Conservation (phyloP, 306 rosid genomes). For the Albizia julibrissin region DNA sequence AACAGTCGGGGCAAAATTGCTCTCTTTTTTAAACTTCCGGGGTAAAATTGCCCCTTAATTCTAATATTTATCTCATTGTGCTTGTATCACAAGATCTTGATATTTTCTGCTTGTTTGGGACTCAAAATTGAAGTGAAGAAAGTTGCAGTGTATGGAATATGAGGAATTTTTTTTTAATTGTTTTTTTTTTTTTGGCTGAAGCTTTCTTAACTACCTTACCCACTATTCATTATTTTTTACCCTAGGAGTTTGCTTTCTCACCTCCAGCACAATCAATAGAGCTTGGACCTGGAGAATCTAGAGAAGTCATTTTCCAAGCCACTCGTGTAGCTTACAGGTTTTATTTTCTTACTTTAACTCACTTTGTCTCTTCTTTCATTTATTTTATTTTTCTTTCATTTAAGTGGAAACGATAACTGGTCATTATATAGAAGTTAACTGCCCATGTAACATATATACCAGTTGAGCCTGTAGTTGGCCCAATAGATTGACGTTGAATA, state of each 20-base stretch:
- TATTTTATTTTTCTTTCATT: slow-evolving; percentile 24
- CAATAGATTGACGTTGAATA: slow-evolving; percentile 24
- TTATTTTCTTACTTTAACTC: slow-evolving; percentile 35
- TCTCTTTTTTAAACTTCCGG: no score
- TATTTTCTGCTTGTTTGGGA: slow-evolving; percentile 24
- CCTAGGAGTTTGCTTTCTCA: slow-evolving; percentile 89
- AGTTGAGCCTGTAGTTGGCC: slow-evolving; percentile 23
- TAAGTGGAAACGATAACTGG: slow-evolving; percentile 7
- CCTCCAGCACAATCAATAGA: slow-evolving; percentile 92
- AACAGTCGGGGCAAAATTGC: no score
- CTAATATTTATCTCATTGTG: slow-evolving; percentile 1
- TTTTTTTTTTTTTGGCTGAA: slow-evolving; percentile 9
- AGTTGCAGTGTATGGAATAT: slow-evolving; percentile 24
- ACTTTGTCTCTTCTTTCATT: slow-evolving; percentile 12
- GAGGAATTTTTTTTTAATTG: not conserved
- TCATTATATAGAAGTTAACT: not conserved
- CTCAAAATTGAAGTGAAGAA: slow-evolving; percentile 3
- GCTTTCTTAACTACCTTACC: slow-evolving; percentile 33
- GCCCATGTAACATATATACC: slow-evolving; percentile 14
- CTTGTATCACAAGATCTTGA: slow-evolving; percentile 12
- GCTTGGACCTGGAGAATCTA: slow-evolving; percentile 88
- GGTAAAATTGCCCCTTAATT: no score
- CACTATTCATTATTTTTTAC: slow-evolving; percentile 13
- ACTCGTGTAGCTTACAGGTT: slow-evolving; percentile 98
- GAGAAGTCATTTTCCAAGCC: slow-evolving; percentile 84